Base-by-base conservation (phyloP, 1,284 basidiomycete genomes). In the Cronartium ribicola region DNA sequence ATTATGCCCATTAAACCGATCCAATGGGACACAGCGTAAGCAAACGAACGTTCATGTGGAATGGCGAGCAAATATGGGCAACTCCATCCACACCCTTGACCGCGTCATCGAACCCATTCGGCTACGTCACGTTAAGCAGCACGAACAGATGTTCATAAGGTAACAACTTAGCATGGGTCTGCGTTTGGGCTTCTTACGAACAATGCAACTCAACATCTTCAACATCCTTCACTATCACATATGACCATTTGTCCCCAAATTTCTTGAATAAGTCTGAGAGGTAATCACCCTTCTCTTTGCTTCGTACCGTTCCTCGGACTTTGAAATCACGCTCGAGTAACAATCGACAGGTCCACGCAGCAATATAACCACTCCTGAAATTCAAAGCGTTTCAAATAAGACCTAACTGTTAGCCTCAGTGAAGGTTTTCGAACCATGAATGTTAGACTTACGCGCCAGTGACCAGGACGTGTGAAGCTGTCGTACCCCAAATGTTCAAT, bases 291-390 rank as follows among this genome's bases (percentile, higher is more conserved):
- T 84, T 84, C 20, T 79, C 79, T 1, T 75, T 75, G 36, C 78
- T 80, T 13, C 84, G 80, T 5, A 83, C 81, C 0, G 84, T 83
- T 17, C 82, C 83, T 3, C 83, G 78, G 17, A 84, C 82, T 4
- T 75, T 66, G 76, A 77, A 81, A 7, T 82, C 82, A 20, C 75
- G 73, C 46, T 81, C 72, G 10, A 83, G 77, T 3, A 82, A 78
- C 64, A 80, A 77, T 29, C 78, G 75, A 39, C 69, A 76, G 66
- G 81, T 77, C 73, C 81, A 79, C 46, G 77, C 78, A 17, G 79
- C 81, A 48, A 82, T 79, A 77, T 79, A 81, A 40, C 60, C 60
- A n/a, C 60, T 62, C 60, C 60, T 62, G 39, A n/a, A 14, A 37
- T 62, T 8, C 39, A 40, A 14, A 62, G 36, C n/a, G 51, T n/a